Percentiles rank a stretch among this genome's conserved stretches.
These are phyloP conservation scores for Heracleum sosnowskyi DNA, from an alignment of 129 eudicot species.

Conservation along the genomic window DNA sequence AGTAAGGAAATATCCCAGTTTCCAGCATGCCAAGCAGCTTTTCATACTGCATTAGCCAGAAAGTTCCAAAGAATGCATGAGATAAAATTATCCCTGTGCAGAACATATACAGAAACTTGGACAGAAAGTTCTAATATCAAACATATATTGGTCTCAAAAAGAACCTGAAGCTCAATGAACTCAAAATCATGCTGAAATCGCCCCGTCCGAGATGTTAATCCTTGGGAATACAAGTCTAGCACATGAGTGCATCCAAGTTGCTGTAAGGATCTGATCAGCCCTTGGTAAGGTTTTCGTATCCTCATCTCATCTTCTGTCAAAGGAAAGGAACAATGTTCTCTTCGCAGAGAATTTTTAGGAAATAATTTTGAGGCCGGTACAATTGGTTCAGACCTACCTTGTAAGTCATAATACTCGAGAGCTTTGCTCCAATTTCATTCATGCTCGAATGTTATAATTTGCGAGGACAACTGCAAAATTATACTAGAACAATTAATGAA, in stretches of 20 bases:
- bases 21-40: conserved; percentile 99
- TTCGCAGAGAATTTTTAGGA: conserved; percentile 23
- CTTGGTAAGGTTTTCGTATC: conserved; percentile 72
- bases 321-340: conserved; percentile 23
- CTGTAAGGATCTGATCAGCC: conserved; percentile 85
- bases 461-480: conserved; percentile 62
- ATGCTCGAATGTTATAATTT: conserved; percentile 85
- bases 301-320: conserved; percentile 36
- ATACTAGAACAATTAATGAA: conserved; percentile 10
- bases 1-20: conserved; percentile 87
- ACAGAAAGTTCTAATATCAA: background rate
- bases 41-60: conserved; percentile 60
- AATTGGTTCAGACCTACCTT: conserved; percentile 53
- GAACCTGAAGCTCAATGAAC: conserved; percentile 91
- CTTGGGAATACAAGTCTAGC: conserved; percentile 88
- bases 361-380: conserved; percentile 21
- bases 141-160: conserved; percentile 5
- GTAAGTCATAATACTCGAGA: conserved; percentile 88
- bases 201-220: conserved; percentile 63
- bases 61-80: background rate
- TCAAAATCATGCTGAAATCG: conserved; percentile 77
- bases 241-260: conserved; percentile 91
- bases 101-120: background rate
- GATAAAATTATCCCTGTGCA: background rate
- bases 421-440: conserved; percentile 99